phyloP scores from a whole-genome alignment of 345 rosid genomes.

The Aethionema arabicum region DNA sequence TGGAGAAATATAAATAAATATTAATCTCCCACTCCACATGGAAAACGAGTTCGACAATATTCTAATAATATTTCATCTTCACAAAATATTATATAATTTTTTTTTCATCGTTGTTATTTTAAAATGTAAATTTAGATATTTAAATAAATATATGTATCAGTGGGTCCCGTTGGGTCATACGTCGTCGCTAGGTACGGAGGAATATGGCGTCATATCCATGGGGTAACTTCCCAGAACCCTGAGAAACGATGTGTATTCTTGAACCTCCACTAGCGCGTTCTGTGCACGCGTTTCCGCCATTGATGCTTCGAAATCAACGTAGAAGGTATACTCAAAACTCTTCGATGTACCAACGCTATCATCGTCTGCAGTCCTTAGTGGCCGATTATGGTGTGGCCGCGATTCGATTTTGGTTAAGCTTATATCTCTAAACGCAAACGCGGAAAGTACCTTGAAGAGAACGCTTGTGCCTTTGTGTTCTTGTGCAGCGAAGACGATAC shows the following conservation, averaged over 20 bases:
- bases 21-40: conserved; percentile 25
- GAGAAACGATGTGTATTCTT: conserved; percentile 94
- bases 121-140: too few relatives aligned
- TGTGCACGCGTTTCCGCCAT: conserved; percentile 96
- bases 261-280: conserved; percentile 97
- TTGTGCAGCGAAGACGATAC: conserved; percentile 95
- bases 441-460: conserved; percentile 85
- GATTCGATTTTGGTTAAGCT: conserved; percentile 92
- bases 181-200: conserved; percentile 44
- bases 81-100: conserved; percentile 15
- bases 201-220: conserved; percentile 99
- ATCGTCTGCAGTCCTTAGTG: conserved; percentile 73
- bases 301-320: conserved; percentile 91
- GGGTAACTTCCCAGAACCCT: conserved; percentile 97
- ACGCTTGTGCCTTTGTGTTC: conserved; percentile 87
- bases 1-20: conserved; percentile 26
- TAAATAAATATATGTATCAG: not conserved
- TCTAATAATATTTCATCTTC: conserved; percentile 17
- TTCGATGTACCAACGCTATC: conserved; percentile 77
- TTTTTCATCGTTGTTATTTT: conserved; percentile 13
- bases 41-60: conserved; percentile 28
- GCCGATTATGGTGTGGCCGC: conserved; percentile 81
- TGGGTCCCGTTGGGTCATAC: conserved; percentile 10
- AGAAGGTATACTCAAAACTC: conserved; percentile 90
- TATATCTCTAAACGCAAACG: conserved; percentile 90